Percentiles rank a stretch among this genome's conserved stretches.
These are phyloP conservation scores for Senna siamea DNA, from an alignment of 306 rosid genomes.

Conservation along the genomic window DNA sequence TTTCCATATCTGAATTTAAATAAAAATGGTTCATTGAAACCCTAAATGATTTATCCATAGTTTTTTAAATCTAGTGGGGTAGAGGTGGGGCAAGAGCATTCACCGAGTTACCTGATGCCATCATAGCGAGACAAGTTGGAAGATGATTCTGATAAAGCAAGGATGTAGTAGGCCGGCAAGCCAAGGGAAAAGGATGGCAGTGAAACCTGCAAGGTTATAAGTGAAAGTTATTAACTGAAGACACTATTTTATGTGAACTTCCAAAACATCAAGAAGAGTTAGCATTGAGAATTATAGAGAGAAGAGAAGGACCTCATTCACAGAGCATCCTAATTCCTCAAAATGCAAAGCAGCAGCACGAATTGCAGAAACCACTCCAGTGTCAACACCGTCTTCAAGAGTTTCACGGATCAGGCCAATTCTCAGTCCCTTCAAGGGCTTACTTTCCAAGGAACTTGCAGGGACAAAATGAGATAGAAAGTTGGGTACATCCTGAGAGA, in stretches of 20 bases:
- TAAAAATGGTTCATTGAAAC: constrained; percentile 18
- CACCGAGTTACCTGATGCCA: constrained; percentile 70
- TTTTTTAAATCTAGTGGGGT: neutral
- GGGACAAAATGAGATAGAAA: constrained; percentile 56
- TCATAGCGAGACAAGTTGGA: constrained; percentile 97
- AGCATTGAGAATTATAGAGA: constrained; percentile 22
- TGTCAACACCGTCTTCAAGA: constrained; percentile 81
- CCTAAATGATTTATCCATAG: constrained; percentile 28
- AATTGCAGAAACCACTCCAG: constrained; percentile 70
- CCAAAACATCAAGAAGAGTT: constrained; percentile 26
- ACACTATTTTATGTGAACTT: constrained; percentile 20
- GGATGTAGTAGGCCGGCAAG: constrained; percentile 92
- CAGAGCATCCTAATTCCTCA: constrained; percentile 85
- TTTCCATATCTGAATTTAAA: constrained; percentile 75
- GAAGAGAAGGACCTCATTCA: constrained; percentile 66
- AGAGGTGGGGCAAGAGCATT: neutral
- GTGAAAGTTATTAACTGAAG: constrained; percentile 14
- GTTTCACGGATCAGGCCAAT: constrained; percentile 91
- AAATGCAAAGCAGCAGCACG: constrained; percentile 86
- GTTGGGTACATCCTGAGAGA: constrained; percentile 78
- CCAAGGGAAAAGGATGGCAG: constrained; percentile 97
- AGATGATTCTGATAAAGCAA: constrained; percentile 92
- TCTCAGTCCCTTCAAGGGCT: constrained; percentile 90
- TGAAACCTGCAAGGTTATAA: constrained; percentile 67
- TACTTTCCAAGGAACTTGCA: constrained; percentile 58